Evolutionary conservation across 768 basidiomycete genomes (phyloP).

Genomic region (Lactarius quietus): DNA sequence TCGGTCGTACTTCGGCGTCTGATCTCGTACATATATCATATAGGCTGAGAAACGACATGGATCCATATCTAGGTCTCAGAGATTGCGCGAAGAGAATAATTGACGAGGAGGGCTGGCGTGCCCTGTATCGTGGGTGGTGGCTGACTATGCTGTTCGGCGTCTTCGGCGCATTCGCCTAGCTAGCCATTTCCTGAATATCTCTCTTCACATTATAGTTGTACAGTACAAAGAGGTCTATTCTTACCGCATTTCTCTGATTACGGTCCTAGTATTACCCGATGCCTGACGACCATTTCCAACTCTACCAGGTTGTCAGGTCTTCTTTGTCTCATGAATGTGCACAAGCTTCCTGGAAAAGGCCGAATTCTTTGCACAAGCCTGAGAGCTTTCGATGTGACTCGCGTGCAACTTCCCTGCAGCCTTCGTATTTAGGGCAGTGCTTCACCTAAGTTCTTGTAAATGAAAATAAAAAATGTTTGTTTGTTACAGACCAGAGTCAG

Average conservation of each 20-base stretch:
- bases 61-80: conserved; percentile 71
- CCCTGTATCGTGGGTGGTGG: conserved; percentile 87
- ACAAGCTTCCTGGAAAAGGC: too few relatives aligned
- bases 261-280: not conserved
- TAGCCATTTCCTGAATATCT: not conserved
- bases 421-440: too few relatives aligned
- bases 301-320: not conserved
- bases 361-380: too few relatives aligned
- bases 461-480: too few relatives aligned
- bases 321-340: too few relatives aligned
- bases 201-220: conserved; percentile 6
- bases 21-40: conserved; percentile 7
- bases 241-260: not conserved
- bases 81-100: conserved; percentile 76
- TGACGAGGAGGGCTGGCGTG: conserved; percentile 71
- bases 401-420: too few relatives aligned
- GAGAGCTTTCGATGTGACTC: too few relatives aligned
- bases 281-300: not conserved
- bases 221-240: not conserved
- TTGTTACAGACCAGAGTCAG: too few relatives aligned
- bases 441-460: too few relatives aligned
- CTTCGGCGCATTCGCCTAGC: conserved; percentile 45
- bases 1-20: not conserved
- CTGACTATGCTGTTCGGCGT: conserved; percentile 64
- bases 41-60: conserved; percentile 59